Percentiles rank a stretch among this genome's conserved stretches.
These are phyloP conservation scores for Calonectria crousiana DNA, from an alignment of 2,329 filamentous ascomycete species.

Conservation along the genomic window DNA sequence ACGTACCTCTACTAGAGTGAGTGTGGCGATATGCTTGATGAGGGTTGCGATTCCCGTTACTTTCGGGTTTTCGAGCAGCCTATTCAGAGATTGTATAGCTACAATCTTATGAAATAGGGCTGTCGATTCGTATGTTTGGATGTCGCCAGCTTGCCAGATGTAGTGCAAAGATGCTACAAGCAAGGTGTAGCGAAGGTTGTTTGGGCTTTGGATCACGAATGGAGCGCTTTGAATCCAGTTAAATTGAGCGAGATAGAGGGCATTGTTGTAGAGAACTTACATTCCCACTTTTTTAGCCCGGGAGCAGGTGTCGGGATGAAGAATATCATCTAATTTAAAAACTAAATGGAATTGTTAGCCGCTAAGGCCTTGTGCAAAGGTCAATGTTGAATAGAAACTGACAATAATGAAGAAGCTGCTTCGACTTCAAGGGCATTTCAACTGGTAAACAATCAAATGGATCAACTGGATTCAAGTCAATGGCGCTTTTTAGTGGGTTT, in stretches of 20 bases:
- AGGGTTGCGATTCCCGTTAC: background rate
- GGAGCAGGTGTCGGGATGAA: background rate
- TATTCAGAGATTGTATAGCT: background rate
- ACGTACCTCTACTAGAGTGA: background rate
- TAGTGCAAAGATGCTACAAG: background rate
- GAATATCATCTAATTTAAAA: background rate
- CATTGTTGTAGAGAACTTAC: background rate
- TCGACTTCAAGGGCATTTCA: background rate
- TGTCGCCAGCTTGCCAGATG: background rate
- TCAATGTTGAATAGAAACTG: background rate
- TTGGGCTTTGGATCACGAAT: background rate
- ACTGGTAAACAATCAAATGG: background rate
- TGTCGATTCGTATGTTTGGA: background rate
- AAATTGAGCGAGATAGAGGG: background rate
- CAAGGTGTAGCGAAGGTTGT: background rate
- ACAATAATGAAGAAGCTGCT: background rate
- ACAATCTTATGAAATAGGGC: background rate
- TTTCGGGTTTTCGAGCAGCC: background rate
- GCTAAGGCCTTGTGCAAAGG: background rate
- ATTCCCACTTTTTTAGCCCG: background rate
- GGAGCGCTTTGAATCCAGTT: background rate
- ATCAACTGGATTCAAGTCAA: background rate
- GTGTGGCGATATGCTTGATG: background rate
- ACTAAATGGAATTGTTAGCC: background rate
- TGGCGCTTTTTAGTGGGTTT: background rate